Evolutionary conservation across 2,329 filamentous ascomycete species (phyloP).

Genomic region (Aspergillus unguis): DNA sequence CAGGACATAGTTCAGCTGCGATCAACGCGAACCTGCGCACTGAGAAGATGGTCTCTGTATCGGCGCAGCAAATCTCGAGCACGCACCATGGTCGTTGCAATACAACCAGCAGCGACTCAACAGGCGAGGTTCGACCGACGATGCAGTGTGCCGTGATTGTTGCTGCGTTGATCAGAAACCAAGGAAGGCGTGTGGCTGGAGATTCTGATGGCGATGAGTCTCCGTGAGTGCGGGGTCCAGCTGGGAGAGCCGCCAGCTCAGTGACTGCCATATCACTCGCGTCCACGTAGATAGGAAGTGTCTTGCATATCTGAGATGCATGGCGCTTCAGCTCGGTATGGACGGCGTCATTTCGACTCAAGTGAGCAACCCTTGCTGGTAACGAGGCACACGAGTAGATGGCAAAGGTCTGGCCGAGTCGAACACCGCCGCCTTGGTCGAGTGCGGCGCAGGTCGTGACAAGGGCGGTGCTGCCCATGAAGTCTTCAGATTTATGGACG

Average conservation of each 20-base stretch:
- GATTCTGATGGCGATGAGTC: not conserved
- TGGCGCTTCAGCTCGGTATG: not conserved
- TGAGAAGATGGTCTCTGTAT: constrained; percentile 8
- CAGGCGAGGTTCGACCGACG: constrained; percentile 8
- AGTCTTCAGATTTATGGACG: not conserved
- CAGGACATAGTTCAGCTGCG: constrained; percentile 7
- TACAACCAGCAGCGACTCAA: constrained; percentile 16
- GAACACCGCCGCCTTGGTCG: constrained; percentile 12
- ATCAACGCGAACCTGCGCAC: constrained; percentile 7
- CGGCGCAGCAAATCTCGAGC: constrained; percentile 19
- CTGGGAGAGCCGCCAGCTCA: constrained; percentile 6
- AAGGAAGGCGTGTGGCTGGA: constrained; percentile 8
- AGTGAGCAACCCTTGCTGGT: not conserved
- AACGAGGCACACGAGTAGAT: constrained; percentile 12
- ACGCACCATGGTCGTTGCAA: constrained; percentile 22
- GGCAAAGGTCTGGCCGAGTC: constrained; percentile 10
- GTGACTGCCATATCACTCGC: not conserved
- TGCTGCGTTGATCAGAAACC: constrained; percentile 19
- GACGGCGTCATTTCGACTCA: constrained; percentile 1
- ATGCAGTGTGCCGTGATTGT: constrained; percentile 16
- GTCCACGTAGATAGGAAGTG: constrained; percentile 9
- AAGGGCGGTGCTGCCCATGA: not conserved
- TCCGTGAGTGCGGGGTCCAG: too few relatives aligned
- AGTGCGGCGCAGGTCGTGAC: constrained; percentile 8
- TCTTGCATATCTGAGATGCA: constrained; percentile 3